Base-by-base conservation (phyloP, 2,329 filamentous ascomycete genomes). In the Boeremia lycopersici region DNA sequence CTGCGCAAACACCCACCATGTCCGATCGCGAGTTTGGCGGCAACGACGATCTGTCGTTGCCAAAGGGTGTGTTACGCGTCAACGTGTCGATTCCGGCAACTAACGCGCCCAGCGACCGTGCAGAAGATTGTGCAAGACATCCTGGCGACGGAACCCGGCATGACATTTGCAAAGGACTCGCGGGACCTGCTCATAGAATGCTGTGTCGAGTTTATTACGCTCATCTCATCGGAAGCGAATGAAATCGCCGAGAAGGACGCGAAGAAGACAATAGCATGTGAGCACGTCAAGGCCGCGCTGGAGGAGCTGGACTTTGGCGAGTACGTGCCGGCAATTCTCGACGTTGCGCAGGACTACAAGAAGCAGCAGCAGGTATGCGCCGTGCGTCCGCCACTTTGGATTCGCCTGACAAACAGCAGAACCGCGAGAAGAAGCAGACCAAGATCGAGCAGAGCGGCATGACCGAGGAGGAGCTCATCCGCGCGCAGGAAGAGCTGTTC, bases 201-300 rank as follows among this genome's bases (percentile, higher is more conserved):
- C 79, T 99, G 95, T 72, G 93, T 99, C 70, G 95, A 99, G 76
- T 99, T 99, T 76, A 97, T 99, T 76, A 98, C 95, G 15, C 86
- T 99, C 69, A 90, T 99, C 66, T 97, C 93, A n/a, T 96, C 91
- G 42, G 93, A 99, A 79, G 95, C 95, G 59, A 99, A 99, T 77
- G 95, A 99, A 69, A 99, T 99, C 62, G 96, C 93, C 11, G 95
- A 99, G 75, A 96, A 96, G 77, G 95, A 99, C 71, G 91, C 93
- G 44, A 99, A 99, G 81, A 99, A 99, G 84, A 99, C 95, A 4
- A 99, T 99, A 67, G 93, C 93, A 11, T 96, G 91, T 75, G 95
- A 99, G 70, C 95, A 99, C 79, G 96, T 99, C 68, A 96, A 93
- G 71, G 93, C 93, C 71, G 95, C 95, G 0, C 84, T 99, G 36